Evolutionary conservation across 192 early-diverging fungal species (phyloP).

Genomic region (Ambispora gerdemannii): DNA sequence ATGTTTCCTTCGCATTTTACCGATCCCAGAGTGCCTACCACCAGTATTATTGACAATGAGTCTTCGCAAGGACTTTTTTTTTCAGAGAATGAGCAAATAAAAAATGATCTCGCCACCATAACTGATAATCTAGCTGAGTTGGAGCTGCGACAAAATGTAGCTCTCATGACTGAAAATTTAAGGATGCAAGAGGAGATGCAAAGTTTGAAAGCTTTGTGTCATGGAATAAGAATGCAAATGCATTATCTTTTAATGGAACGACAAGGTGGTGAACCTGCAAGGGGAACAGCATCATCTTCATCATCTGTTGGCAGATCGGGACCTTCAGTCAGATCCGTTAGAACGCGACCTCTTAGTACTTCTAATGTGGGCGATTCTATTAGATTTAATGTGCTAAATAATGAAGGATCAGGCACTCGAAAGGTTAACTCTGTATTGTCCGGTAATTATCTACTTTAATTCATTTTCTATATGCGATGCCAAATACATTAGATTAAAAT

Average conservation of each 20-base stretch:
- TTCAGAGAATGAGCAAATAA: conserved; percentile 50
- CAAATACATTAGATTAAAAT: too few relatives aligned
- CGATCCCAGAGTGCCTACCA: background rate
- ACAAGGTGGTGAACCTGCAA: conserved; percentile 17
- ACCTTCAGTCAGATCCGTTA: too few relatives aligned
- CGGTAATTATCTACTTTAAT: too few relatives aligned
- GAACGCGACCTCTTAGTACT: too few relatives aligned
- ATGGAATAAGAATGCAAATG: conserved; percentile 67
- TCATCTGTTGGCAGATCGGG: too few relatives aligned
- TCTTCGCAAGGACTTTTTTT: conserved; percentile 38
- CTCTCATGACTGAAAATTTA: conserved; percentile 63
- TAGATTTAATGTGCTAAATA: too few relatives aligned
- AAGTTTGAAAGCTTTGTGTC: conserved; percentile 58
- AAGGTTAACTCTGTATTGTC: too few relatives aligned
- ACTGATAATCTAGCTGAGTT: conserved; percentile 52
- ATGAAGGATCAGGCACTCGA: too few relatives aligned
- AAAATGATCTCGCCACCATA: conserved; percentile 56
- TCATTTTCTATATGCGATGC: too few relatives aligned
- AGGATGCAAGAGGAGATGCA: conserved; percentile 69
- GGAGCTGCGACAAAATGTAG: conserved; percentile 67
- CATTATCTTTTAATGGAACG: conserved; percentile 57
- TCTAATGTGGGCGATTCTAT: too few relatives aligned
- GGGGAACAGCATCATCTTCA: too few relatives aligned
- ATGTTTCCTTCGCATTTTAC: conserved; percentile 20
- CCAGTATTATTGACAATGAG: background rate